phyloP scores from a whole-genome alignment of 1,284 basidiomycete genomes.

The Phellopilus nigrolimitatus region DNA sequence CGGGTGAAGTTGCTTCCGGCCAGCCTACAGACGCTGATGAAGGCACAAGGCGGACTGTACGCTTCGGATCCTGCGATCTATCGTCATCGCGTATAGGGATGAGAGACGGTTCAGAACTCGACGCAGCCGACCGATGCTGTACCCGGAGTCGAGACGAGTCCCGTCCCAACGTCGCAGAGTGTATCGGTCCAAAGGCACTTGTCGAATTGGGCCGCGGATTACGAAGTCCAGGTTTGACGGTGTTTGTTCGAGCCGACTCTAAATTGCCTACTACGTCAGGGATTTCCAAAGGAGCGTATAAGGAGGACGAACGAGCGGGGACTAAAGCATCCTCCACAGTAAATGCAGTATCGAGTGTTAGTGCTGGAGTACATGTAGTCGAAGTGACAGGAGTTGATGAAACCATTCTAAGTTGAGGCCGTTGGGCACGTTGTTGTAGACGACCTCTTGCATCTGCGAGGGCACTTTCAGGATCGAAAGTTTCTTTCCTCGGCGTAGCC shows the following conservation, averaged over 20 bases:
- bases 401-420: slow-evolving; percentile 18
- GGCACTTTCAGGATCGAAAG: slow-evolving; percentile 21
- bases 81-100: slow-evolving; percentile 47
- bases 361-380: slow-evolving; percentile 31
- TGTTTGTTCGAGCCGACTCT: slow-evolving; percentile 9
- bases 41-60: slow-evolving; percentile 21
- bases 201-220: slow-evolving; percentile 25
- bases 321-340: slow-evolving; percentile 36
- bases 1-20: slow-evolving; percentile 23
- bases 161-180: slow-evolving; percentile 35
- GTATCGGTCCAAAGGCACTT: slow-evolving; percentile 27
- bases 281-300: slow-evolving; percentile 25
- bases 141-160: slow-evolving; percentile 50
- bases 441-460: slow-evolving; percentile 16
- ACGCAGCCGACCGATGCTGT: slow-evolving; percentile 64
- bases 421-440: slow-evolving; percentile 12
- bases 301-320: slow-evolving; percentile 55
- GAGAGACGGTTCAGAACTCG: slow-evolving; percentile 74
- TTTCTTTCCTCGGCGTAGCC: slow-evolving; percentile 46
- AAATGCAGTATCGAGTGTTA: slow-evolving; percentile 27
- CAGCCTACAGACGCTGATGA: slow-evolving; percentile 23
- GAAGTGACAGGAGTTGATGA: slow-evolving; percentile 32
- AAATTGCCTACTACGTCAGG: slow-evolving; percentile 7
- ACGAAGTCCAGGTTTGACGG: slow-evolving; percentile 18
- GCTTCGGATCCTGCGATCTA: slow-evolving; percentile 36